Conservation (phyloP, 2,329 filamentous ascomycete genomes). For the Ascosphaera acerosa region DNA sequence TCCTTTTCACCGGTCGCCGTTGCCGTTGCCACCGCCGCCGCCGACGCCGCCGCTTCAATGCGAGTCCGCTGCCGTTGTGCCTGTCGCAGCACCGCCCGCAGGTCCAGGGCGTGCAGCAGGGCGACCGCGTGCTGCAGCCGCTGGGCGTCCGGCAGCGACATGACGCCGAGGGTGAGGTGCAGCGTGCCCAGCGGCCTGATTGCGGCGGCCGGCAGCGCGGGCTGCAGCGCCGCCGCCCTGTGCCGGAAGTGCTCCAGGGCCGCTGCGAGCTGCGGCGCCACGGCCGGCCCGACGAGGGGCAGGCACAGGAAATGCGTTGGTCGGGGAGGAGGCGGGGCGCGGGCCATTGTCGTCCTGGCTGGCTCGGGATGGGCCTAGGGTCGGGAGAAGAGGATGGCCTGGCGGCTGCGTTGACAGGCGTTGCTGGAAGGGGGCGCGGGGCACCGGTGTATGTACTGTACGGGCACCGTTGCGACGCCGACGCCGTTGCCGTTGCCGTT, state of each 20-base stretch:
- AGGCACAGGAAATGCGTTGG: constrained; percentile 23
- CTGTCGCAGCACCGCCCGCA: constrained; percentile 15
- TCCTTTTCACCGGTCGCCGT: constrained; percentile 6
- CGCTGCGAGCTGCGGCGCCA: constrained; percentile 37
- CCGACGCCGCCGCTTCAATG: constrained; percentile 12
- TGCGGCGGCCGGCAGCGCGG: constrained; percentile 33
- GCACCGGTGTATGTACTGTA: too few relatives aligned
- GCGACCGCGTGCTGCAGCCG: constrained; percentile 22
- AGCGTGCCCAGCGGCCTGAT: constrained; percentile 55
- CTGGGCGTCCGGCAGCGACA: constrained; percentile 37
- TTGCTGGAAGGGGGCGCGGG: too few relatives aligned
- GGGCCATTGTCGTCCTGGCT: too few relatives aligned
- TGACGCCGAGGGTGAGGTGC: constrained; percentile 69
- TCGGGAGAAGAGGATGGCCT: too few relatives aligned
- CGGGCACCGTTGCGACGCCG: too few relatives aligned
- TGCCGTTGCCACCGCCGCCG: constrained; percentile 16
- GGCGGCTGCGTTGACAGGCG: too few relatives aligned
- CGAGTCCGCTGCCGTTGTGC: constrained; percentile 14
- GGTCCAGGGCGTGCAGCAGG: constrained; percentile 22
- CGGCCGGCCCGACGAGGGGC: constrained; percentile 36
- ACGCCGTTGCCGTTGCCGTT: too few relatives aligned
- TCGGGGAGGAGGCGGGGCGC: too few relatives aligned
- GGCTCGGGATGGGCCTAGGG: too few relatives aligned
- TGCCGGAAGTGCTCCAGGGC: constrained; percentile 36
- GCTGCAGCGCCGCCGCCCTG: constrained; percentile 20